Conservation (phyloP, 495 filamentous ascomycete species). For the Podospora bellae-mahoneyi region DNA sequence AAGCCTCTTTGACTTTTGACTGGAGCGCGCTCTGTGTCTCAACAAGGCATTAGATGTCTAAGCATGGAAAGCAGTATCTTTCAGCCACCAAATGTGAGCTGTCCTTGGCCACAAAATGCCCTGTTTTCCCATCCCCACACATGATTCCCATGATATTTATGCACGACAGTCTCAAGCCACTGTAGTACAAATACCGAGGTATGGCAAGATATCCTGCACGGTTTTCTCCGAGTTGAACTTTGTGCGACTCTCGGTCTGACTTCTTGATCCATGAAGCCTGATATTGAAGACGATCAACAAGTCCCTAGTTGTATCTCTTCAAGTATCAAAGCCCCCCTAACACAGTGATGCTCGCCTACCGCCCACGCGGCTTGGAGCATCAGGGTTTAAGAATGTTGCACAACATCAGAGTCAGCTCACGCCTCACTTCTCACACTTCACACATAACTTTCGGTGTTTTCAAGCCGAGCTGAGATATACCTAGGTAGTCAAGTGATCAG, state of each 20-base stretch:
- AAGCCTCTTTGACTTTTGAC: not conserved
- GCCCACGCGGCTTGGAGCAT: too few relatives aligned
- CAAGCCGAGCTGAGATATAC: not conserved
- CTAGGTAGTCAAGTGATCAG: not conserved
- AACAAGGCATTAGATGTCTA: too few relatives aligned
- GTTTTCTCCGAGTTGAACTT: not conserved
- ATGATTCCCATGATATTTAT: not conserved
- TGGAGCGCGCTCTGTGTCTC: not conserved
- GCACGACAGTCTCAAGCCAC: not conserved
- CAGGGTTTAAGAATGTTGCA: not conserved
- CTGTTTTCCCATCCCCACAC: not conserved
- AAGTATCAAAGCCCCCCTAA: not conserved
- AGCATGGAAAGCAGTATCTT: not conserved
- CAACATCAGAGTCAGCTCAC: not conserved
- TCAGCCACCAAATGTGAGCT: not conserved
- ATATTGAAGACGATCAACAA: not conserved
- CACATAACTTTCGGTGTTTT: not conserved
- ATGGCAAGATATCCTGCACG: not conserved
- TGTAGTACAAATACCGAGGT: not conserved
- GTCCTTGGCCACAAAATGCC: not conserved
- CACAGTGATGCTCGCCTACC: too few relatives aligned
- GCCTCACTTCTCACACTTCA: not conserved
- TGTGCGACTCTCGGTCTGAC: not conserved
- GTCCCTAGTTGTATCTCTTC: not conserved
- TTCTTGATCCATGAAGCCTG: not conserved